Evolutionary conservation across 495 filamentous ascomycete genomes (phyloP), one percentile per base, ranked within the genome.

Genomic region (Penicillium subrubescens): DNA sequence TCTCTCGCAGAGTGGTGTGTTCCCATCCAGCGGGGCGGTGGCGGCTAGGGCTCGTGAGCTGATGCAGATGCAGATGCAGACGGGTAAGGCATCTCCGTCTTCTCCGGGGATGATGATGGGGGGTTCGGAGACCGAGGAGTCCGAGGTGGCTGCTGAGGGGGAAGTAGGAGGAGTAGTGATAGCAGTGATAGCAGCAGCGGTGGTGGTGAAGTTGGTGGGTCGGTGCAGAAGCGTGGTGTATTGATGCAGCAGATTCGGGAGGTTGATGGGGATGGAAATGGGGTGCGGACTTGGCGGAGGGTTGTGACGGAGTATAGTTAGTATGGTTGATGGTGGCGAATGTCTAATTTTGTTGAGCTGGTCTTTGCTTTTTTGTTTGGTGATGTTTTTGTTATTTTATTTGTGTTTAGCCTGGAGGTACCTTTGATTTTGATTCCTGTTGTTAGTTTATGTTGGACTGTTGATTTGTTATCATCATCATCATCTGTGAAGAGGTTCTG

Each of bases 231-330:
- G 60, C 67, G 69, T 52, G 72, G 43, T n/a, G 61, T 73, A 48
- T 62, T 64, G 3, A 69, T 74, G 31, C 67, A 75, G 60, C 64
- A 71, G 54, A 64, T 81, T 62, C 62, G 60, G n/a, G 70, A 78
- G 46, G 69, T 64, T 37, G 77, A 79, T 59, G 65, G 59, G 15
- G 66, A 73, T 29, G 65, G 59, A 12, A 64, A 73, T 29, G 78
- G 75, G 5, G 63, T 64, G 37, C 71, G 77, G 6, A 74, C 71
- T 23, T 81, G 75, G 72, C 66, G 66, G 53, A 67, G 78, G 41
- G 57, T 74, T 27, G 67, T 79, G 48, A 62, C 79, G 23, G 76
- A 81, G 63, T 81, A 81, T 60, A 72, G 62, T 59, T 81, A 69
- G 53, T 56, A 17, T 11, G 37, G 6, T 6, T 31, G 31, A 33